A percentile compares a stretch with the other conserved stretches of the same genome.
phyloP scores from a whole-genome alignment of 208 protist genomes.

The Histomonas meleagridis region DNA sequence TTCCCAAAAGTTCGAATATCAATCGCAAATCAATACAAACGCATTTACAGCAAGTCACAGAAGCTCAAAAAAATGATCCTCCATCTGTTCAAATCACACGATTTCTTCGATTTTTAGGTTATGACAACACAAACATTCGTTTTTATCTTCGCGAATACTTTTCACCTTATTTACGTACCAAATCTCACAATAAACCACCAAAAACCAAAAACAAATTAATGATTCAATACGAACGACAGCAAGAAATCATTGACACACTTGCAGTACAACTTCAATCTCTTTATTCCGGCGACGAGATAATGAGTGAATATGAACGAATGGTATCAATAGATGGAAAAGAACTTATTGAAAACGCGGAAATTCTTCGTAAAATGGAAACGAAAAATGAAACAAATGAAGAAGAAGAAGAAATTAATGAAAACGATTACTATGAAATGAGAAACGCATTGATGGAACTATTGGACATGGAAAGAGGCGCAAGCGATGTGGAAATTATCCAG shows the following conservation, averaged over 20 bases:
- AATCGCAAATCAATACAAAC: not conserved
- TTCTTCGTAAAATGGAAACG: not conserved
- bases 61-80: slow-evolving; percentile 13
- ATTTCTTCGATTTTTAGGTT: not conserved
- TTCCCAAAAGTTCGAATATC: not conserved
- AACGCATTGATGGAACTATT: too few relatives aligned
- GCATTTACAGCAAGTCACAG: not conserved
- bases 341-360: not conserved
- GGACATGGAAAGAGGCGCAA: too few relatives aligned
- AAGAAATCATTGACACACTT: not conserved
- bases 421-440: too few relatives aligned
- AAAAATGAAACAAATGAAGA: not conserved
- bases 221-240: not conserved
- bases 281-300: not conserved
- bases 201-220: too few relatives aligned
- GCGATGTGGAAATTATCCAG: too few relatives aligned
- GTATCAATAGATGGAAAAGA: not conserved
- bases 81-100: not conserved
- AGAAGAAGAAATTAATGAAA: too few relatives aligned
- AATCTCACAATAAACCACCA: not conserved
- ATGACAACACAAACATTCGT: not conserved
- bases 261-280: not conserved
- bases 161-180: not conserved
- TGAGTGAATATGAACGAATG: not conserved
- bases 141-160: not conserved